phyloP scores from a whole-genome alignment of 306 rosid genomes.

The Mucuna pruriens region DNA sequence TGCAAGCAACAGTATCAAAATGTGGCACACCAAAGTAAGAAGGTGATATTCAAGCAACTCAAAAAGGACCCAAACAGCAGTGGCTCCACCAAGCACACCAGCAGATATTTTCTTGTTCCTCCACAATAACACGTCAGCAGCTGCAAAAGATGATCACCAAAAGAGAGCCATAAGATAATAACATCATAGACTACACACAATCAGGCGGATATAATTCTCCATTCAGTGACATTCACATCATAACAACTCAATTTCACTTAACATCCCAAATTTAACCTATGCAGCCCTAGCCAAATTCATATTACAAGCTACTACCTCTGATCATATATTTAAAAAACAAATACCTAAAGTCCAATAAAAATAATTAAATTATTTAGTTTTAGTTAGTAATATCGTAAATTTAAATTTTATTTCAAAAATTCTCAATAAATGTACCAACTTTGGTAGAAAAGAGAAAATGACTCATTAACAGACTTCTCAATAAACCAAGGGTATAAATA shows the following conservation, averaged over 20 bases:
- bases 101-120: slow-evolving; percentile 77
- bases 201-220: background rate
- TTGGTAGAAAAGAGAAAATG: no score
- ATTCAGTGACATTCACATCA: background rate
- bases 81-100: slow-evolving; percentile 58
- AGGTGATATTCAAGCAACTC: slow-evolving; percentile 71
- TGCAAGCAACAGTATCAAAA: slow-evolving; percentile 56
- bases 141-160: slow-evolving; percentile 40
- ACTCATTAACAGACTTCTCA: no score
- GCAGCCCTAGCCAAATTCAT: background rate
- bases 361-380: no score
- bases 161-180: background rate
- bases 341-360: no score
- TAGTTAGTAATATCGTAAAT: no score
- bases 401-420: no score
- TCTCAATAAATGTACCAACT: no score
- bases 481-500: no score
- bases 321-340: no score
- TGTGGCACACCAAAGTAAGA: slow-evolving; percentile 64
- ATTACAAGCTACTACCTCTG: no score
- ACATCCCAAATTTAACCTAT: background rate
- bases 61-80: slow-evolving; percentile 59
- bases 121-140: slow-evolving; percentile 82
- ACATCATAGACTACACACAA: background rate
- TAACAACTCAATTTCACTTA: background rate